A percentile compares a stretch with the other conserved stretches of the same genome.
Evolutionary conservation across 2,329 filamentous ascomycete species (phyloP).

Genomic region (Leptosphaerulina australis): DNA sequence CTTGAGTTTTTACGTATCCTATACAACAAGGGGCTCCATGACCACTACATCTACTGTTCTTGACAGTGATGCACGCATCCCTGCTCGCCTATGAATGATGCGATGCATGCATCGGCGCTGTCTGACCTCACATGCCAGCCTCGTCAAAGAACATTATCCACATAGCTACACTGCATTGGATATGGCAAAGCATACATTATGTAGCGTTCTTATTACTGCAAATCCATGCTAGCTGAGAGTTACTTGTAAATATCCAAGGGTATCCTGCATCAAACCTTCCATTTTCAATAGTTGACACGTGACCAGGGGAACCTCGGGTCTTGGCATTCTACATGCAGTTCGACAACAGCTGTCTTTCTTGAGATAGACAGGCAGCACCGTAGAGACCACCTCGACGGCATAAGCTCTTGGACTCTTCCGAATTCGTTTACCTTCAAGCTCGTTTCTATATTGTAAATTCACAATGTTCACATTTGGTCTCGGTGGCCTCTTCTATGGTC

Average conservation of each 20-base stretch:
- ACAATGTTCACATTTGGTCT: constrained; percentile 73
- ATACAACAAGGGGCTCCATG: no score
- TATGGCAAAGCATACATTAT: background rate
- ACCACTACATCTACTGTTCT: no score
- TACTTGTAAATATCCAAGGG: no score
- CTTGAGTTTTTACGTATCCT: background rate
- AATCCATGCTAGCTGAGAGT: background rate
- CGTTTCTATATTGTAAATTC: background rate
- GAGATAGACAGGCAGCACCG: constrained; percentile 25
- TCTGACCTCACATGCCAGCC: constrained; percentile 10
- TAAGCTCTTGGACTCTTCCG: background rate
- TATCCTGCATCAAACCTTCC: background rate
- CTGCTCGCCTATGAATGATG: constrained; percentile 8
- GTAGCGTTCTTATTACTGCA: background rate
- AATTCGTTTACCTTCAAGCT: background rate
- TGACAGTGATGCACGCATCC: constrained; percentile 4
- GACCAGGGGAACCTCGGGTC: constrained; percentile 3
- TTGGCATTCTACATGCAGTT: constrained; percentile 10
- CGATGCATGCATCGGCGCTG: constrained; percentile 17
- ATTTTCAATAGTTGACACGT: constrained; percentile 1
- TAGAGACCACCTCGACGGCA: constrained; percentile 1
- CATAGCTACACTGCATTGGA: constrained; percentile 4
- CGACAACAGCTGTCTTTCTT: constrained; percentile 31
- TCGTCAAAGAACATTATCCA: no score
- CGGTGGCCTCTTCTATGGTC: constrained; percentile 76